Percentiles rank a stretch among this genome's conserved stretches.
Evolutionary conservation across 2,329 filamentous ascomycete species (phyloP).

Genomic region (Cladosporium sp.): DNA sequence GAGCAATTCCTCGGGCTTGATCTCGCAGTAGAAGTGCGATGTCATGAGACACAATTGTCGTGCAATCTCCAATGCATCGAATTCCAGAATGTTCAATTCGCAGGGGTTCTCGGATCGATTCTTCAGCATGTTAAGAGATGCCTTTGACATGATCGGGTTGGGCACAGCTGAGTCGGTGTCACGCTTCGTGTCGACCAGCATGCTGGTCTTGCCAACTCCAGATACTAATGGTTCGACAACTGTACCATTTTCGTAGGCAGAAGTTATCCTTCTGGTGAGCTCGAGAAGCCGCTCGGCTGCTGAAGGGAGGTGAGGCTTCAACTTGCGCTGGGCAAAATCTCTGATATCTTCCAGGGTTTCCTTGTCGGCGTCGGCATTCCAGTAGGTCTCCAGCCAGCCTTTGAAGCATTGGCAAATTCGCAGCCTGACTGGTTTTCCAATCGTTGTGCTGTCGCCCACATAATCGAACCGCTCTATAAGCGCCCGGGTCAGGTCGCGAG

Average conservation of each 20-base stretch:
- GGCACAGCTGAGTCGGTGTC: slow-evolving; percentile 52
- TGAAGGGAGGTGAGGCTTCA: slow-evolving; percentile 68
- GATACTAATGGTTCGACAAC: slow-evolving; percentile 62
- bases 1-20: slow-evolving; percentile 87
- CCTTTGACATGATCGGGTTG: slow-evolving; percentile 68
- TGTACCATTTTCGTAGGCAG: slow-evolving; percentile 47
- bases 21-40: slow-evolving; percentile 86
- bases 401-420: slow-evolving; percentile 97
- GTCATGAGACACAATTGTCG: slow-evolving; percentile 91
- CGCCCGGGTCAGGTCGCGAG: slow-evolving; percentile 72
- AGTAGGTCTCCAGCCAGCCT: slow-evolving; percentile 94
- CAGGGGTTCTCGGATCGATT: slow-evolving; percentile 73
- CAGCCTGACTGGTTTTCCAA: slow-evolving; percentile 78
- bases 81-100: slow-evolving; percentile 77
- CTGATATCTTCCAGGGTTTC: slow-evolving; percentile 74
- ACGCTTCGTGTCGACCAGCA: slow-evolving; percentile 64
- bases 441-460: slow-evolving; percentile 72
- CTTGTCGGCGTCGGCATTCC: slow-evolving; percentile 79
- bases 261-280: slow-evolving; percentile 74
- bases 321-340: slow-evolving; percentile 73
- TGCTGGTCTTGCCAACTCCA: slow-evolving; percentile 84
- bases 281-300: slow-evolving; percentile 80
- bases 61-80: slow-evolving; percentile 87
- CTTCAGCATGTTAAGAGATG: slow-evolving; percentile 70
- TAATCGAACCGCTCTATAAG: slow-evolving; percentile 94